A percentile compares a stretch with the other conserved stretches of the same genome.
Evolutionary conservation across 345 rosid genomes (phyloP).

Genomic region (Sonneratia caseolaris): DNA sequence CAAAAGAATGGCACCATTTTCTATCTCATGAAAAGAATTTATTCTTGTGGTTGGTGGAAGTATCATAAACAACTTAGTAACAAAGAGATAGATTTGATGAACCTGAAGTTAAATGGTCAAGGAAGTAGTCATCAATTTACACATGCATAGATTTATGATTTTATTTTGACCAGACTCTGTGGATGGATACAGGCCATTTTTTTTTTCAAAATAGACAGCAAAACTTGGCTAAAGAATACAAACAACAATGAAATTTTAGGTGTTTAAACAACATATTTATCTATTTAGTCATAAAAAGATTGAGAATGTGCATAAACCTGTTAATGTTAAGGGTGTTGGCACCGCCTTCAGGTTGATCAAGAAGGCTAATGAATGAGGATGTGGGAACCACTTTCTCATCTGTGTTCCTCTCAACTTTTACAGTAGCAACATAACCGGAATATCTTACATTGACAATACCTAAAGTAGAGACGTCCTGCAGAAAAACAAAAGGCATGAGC

Average conservation of each 20-base stretch:
- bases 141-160: background rate
- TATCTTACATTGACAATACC: constrained; percentile 73
- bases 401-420: constrained; percentile 56
- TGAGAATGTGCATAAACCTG: constrained; percentile 35
- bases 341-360: constrained; percentile 96
- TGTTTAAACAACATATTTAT: background rate
- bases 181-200: background rate
- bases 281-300: background rate
- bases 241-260: constrained; percentile 1
- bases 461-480: constrained; percentile 76
- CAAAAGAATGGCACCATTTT: background rate
- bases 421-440: constrained; percentile 75
- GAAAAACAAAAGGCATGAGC: constrained; percentile 11
- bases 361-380: constrained; percentile 51
- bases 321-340: constrained; percentile 93
- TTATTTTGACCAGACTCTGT: background rate
- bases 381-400: constrained; percentile 34
- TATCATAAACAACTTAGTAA: background rate
- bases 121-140: background rate
- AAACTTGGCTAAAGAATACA: background rate
- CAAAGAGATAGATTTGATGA: background rate
- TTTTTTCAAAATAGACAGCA: background rate
- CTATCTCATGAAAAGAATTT: background rate
- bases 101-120: background rate
- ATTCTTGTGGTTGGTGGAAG: background rate